Percentiles rank a stretch among this genome's conserved stretches.
Conservation (phyloP, 2,329 filamentous ascomycete species). For the Ophiostoma himal-ulmi region DNA sequence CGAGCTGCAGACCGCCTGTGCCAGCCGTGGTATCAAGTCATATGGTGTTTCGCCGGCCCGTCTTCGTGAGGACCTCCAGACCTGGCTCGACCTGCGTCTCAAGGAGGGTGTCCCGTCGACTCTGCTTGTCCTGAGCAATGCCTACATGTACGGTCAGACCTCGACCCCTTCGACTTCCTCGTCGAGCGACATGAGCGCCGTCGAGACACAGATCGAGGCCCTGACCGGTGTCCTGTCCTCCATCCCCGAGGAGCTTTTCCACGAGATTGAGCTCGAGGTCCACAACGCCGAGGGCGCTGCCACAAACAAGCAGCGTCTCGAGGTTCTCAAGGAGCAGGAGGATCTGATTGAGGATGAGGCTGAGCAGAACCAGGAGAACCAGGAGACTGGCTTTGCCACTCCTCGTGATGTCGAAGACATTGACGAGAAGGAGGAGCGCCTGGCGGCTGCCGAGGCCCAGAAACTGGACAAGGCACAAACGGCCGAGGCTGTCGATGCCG, state of each 20-base stretch:
- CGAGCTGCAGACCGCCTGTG: conserved; percentile 87
- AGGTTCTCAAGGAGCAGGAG: conserved; percentile 97
- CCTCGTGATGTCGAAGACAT: conserved; percentile 87
- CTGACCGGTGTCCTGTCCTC: conserved; percentile 86
- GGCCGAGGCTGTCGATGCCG: conserved; percentile 44
- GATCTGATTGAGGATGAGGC: conserved; percentile 97
- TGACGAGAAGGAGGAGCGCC: conserved; percentile 82
- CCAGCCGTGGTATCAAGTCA: conserved; percentile 84
- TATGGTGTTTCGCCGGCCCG: conserved; percentile 85
- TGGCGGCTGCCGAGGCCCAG: conserved; percentile 47
- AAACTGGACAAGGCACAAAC: conserved; percentile 38
- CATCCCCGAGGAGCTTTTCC: conserved; percentile 97
- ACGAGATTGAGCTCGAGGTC: conserved; percentile 98
- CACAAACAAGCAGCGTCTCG: conserved; percentile 97
- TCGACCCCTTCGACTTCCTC: conserved; percentile 24
- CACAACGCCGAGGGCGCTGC: conserved; percentile 94
- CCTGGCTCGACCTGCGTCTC: conserved; percentile 89
- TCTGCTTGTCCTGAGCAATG: conserved; percentile 89
- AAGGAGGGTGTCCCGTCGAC: conserved; percentile 95
- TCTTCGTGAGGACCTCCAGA: conserved; percentile 81
- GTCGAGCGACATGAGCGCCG: conserved; percentile 53
- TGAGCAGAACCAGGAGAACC: conserved; percentile 77
- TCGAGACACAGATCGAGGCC: conserved; percentile 85
- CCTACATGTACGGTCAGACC: conserved; percentile 85
- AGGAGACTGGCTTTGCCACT: conserved; percentile 65